These are phyloP conservation scores for Agaricus blazei DNA, from an alignment of 768 basidiomycete species.

Conservation along the genomic window DNA sequence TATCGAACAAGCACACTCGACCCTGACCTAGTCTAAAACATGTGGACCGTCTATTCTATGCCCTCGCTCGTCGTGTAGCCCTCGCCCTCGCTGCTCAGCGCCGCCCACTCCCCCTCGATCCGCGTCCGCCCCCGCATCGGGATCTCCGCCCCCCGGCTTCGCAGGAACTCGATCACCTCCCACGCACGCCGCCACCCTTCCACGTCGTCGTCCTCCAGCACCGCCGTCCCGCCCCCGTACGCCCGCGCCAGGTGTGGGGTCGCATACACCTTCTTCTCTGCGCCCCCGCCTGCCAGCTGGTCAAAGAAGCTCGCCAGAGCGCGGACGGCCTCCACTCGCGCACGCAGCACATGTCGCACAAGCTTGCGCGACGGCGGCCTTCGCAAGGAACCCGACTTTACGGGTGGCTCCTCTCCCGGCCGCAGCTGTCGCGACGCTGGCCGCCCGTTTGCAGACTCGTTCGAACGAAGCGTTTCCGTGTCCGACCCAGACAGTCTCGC, in stretches of 20 bases:
- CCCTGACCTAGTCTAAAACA: not conserved
- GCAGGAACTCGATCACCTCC: constrained; percentile 73
- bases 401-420: constrained; percentile 35
- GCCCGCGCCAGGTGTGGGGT: constrained; percentile 44
- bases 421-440: constrained; percentile 19
- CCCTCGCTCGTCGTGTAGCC: constrained; percentile 29
- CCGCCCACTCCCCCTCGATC: constrained; percentile 67
- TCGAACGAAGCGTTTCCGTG: constrained; percentile 13
- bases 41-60: constrained; percentile 14
- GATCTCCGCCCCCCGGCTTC: constrained; percentile 68
- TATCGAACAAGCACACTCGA: not conserved
- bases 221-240: constrained; percentile 40
- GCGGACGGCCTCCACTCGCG: constrained; percentile 78
- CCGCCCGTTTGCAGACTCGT: constrained; percentile 15
- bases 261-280: constrained; percentile 35
- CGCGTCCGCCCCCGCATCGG: constrained; percentile 40
- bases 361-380: constrained; percentile 76
- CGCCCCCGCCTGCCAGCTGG: constrained; percentile 42
- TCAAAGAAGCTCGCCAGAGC: constrained; percentile 71
- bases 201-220: constrained; percentile 13
- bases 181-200: constrained; percentile 59
- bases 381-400: constrained; percentile 29
- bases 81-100: constrained; percentile 59
- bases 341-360: constrained; percentile 84
- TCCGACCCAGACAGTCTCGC: constrained; percentile 15